phyloP scores from a whole-genome alignment of 1,139 yeast species.

The Debaryomycetaceae sp. region DNA sequence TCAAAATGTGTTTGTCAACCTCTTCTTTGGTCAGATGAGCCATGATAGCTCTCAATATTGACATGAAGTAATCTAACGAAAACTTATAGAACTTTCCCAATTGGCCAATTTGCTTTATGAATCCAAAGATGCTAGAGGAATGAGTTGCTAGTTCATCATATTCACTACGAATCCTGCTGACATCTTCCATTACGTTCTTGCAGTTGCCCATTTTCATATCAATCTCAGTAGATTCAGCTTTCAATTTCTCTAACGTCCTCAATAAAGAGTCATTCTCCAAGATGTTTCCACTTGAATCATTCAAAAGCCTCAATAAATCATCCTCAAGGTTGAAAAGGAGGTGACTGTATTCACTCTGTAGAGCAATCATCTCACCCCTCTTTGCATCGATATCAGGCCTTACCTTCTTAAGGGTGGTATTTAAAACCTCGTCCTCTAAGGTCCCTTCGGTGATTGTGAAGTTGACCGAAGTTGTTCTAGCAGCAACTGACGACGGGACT shows the following conservation, averaged over 20 bases:
- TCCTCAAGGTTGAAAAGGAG: conserved; percentile 57
- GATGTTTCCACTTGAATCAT: conserved; percentile 57
- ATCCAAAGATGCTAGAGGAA: conserved; percentile 47
- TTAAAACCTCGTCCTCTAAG: conserved; percentile 60
- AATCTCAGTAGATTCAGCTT: conserved; percentile 57
- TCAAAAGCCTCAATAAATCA: conserved; percentile 56
- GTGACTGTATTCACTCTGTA: conserved; percentile 60
- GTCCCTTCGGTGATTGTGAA: conserved; percentile 69
- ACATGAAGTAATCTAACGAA: conserved; percentile 46
- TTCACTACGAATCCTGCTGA: conserved; percentile 44
- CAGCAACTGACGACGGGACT: conserved; percentile 53
- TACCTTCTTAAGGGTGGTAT: conserved; percentile 50
- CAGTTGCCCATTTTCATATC: conserved; percentile 55
- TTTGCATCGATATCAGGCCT: conserved; percentile 67
- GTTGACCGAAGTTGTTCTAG: conserved; percentile 64
- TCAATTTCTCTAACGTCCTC: conserved; percentile 59
- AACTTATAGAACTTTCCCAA: conserved; percentile 57
- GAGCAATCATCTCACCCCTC: conserved; percentile 47
- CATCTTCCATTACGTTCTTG: conserved; percentile 47
- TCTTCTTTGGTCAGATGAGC: conserved; percentile 5
- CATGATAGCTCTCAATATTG: conserved; percentile 24
- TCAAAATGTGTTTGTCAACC: conserved; percentile 7
- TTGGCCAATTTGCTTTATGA: conserved; percentile 39
- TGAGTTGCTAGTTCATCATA: conserved; percentile 56
- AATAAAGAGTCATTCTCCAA: conserved; percentile 65